Base-by-base conservation (phyloP, 257 asterid genomes). In the Gentiana straminea region DNA sequence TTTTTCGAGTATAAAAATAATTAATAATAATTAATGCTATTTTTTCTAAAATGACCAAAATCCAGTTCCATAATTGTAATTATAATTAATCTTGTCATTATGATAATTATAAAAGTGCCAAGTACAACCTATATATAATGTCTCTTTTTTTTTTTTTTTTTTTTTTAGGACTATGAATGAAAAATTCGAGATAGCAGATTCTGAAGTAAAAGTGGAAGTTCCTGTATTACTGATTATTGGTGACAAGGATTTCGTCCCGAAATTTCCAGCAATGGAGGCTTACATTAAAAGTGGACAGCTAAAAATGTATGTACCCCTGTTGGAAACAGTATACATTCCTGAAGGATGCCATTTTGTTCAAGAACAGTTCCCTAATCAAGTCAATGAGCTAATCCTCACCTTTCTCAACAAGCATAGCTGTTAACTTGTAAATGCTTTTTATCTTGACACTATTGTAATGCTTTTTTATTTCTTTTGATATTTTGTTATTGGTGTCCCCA, bases 261-360 rank as follows among this genome's bases (percentile, higher is more conserved):
- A 81, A 59, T 73, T 81, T 46, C 87, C 94, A 0, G 80, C 81
- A 7, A 62, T 77, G 38, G 82, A 76, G 59, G 87, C 57, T 41
- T 85, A 76, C 62, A 44, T 72, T 10, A 72, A 64, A 70, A 66
- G 43, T 1, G 95, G 70, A 4, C 57, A 56, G 32, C 68, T 65
- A 55, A 86, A 78, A 59, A 8, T 15, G 15, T 73, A 71, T 8
- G 83, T 74, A 49, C 83, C 95, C 6, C 73, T 77, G n/a, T 38
- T 75, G 71, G 80, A 83, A 73, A 78, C 81, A 4, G 68, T 63
- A 43, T 79, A 52, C 44, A 45, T 86, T 49, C 75, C 81, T 0
- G 90, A 77, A 72, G 95, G 90, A 24, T 45, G 73, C 54, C 89
- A 83, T 69, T 86, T 86, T 45, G 79, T 83, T 69, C 94, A 83